Percentiles rank a stretch among this genome's conserved stretches.
Evolutionary conservation across 2,329 filamentous ascomycete genomes (phyloP).

Genomic region (Penicillium hesseltinei): DNA sequence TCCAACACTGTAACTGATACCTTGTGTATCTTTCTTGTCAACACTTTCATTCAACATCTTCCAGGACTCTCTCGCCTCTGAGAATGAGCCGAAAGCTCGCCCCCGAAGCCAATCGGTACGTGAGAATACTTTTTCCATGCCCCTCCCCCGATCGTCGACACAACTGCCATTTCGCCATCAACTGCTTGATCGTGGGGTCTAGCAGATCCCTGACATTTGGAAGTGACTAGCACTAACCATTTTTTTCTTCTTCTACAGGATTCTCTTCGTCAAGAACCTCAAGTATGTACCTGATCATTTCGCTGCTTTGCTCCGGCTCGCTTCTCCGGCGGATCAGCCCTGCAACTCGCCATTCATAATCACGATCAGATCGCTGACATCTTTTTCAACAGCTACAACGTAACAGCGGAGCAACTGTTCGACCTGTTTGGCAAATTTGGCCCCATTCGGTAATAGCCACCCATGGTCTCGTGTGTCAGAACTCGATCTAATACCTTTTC

Average conservation of each 20-base stretch:
- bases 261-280: slow-evolving; percentile 99
- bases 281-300: slow-evolving; percentile 59
- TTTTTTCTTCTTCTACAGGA: slow-evolving; percentile 55
- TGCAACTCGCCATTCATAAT: neutral
- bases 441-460: slow-evolving; percentile 72
- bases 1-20: slow-evolving; percentile 21
- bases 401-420: slow-evolving; percentile 95
- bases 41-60: slow-evolving; percentile 19
- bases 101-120: slow-evolving; percentile 97
- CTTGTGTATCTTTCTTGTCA: slow-evolving; percentile 27
- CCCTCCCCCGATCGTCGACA: slow-evolving; percentile 23
- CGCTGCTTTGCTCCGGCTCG: slow-evolving; percentile 4
- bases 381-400: slow-evolving; percentile 75
- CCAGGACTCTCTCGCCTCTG: slow-evolving; percentile 23
- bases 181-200: neutral
- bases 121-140: slow-evolving; percentile 32
- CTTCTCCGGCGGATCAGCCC: neutral
- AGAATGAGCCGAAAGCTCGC: slow-evolving; percentile 72
- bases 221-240: slow-evolving; percentile 8
- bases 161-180: slow-evolving; percentile 15
- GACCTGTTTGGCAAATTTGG: slow-evolving; percentile 98
- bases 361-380: slow-evolving; percentile 10
- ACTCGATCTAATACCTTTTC: slow-evolving; percentile 12
- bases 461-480: slow-evolving; percentile 12
- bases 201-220: neutral